These are phyloP conservation scores for Eucalyptus albens DNA, from an alignment of 345 rosid genomes.

Conservation along the genomic window DNA sequence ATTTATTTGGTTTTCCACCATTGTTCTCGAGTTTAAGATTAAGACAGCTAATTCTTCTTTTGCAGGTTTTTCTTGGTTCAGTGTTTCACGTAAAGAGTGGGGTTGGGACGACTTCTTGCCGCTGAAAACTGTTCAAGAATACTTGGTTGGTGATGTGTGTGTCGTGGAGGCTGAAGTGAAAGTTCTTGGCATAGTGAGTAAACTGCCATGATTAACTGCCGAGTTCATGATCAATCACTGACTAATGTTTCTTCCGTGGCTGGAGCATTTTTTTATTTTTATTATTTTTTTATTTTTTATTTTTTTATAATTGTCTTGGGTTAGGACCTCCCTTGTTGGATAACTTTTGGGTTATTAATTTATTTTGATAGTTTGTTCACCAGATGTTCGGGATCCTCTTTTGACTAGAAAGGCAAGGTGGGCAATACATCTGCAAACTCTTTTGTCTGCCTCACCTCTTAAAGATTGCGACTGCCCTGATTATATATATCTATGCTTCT, in stretches of 20 bases:
- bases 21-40: background rate
- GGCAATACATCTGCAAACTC: background rate
- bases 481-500: background rate
- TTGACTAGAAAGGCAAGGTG: background rate
- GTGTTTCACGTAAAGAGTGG: fast-evolving
- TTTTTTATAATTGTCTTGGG: background rate
- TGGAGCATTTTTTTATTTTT: background rate
- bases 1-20: background rate
- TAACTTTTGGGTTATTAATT: background rate
- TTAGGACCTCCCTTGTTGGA: background rate
- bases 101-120: fast-evolving
- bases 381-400: background rate
- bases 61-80: background rate
- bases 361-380: background rate
- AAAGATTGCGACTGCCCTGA: background rate
- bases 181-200: background rate
- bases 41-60: background rate
- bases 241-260: background rate
- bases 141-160: background rate
- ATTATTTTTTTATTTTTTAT: too few species aligned
- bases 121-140: background rate
- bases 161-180: background rate
- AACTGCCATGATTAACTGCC: background rate
- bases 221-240: background rate
- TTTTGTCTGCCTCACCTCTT: background rate